These are phyloP conservation scores for Helichrysum umbraculigerum DNA, from an alignment of 129 eudicot genomes.

Conservation along the genomic window DNA sequence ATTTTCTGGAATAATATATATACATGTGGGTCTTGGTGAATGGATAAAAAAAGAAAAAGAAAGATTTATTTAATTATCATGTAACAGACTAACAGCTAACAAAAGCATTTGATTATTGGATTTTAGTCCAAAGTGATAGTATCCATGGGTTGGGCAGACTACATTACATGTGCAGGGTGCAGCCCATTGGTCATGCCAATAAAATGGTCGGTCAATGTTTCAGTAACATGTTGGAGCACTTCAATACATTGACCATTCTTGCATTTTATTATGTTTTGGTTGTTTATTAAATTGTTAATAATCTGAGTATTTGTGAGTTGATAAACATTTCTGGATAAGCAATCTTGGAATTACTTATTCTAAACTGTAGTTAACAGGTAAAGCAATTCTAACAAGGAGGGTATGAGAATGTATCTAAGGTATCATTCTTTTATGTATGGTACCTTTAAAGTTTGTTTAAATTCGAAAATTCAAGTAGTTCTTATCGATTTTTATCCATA, in stretches of 20 bases:
- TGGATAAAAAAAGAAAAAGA: slow-evolving; percentile 9
- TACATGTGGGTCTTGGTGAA: slow-evolving; percentile 21
- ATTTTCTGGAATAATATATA: slow-evolving; percentile 16
- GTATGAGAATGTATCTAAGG: too few relatives aligned
- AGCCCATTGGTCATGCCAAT: slow-evolving; percentile 28
- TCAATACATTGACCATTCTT: slow-evolving; percentile 1
- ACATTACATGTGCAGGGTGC: slow-evolving; percentile 38
- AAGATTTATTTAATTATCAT: slow-evolving; percentile 5
- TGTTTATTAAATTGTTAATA: neutral
- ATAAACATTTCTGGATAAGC: too few relatives aligned
- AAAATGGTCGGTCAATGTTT: slow-evolving; percentile 24
- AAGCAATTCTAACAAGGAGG: too few relatives aligned
- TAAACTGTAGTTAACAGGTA: too few relatives aligned
- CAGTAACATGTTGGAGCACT: slow-evolving; percentile 7
- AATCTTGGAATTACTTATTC: too few relatives aligned
- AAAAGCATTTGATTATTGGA: slow-evolving; percentile 14
- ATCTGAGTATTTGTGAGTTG: too few relatives aligned
- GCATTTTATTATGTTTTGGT: neutral
- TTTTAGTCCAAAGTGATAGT: slow-evolving; percentile 21
- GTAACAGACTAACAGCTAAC: neutral
- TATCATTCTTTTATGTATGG: too few relatives aligned
- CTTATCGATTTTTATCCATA: too few relatives aligned
- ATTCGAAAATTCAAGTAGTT: too few relatives aligned
- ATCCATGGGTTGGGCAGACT: slow-evolving; percentile 28
- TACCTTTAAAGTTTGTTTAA: too few relatives aligned